Percentiles rank a stretch among this genome's conserved stretches.
Conservation (phyloP, 257 asterid genomes). For the Solanum habrochaites region DNA sequence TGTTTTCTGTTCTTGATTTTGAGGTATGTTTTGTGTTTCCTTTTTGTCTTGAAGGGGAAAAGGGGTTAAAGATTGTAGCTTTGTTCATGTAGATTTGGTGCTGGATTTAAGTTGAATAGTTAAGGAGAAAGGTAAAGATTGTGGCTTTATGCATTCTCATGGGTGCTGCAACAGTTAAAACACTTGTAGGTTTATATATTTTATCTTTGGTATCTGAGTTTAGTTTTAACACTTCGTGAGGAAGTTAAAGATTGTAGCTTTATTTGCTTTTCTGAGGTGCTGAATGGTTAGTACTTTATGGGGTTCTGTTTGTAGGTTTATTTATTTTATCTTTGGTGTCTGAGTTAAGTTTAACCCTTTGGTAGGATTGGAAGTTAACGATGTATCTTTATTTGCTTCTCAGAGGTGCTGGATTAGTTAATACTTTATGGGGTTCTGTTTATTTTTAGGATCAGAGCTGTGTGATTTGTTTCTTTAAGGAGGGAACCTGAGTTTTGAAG, state of each 20-base stretch:
- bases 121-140: background rate
- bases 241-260: background rate
- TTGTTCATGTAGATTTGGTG: conserved; percentile 19
- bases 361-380: background rate
- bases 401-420: background rate
- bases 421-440: background rate
- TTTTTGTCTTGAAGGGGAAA: background rate
- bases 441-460: conserved; percentile 11
- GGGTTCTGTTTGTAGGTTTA: conserved; percentile 22
- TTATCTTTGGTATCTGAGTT: conserved; percentile 15
- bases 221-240: background rate
- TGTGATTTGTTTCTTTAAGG: background rate
- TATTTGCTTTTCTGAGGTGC: background rate
- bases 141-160: background rate
- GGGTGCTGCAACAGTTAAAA: background rate
- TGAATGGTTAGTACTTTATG: background rate
- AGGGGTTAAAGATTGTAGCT: conserved; percentile 1
- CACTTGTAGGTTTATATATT: conserved; percentile 22
- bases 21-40: background rate
- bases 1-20: background rate
- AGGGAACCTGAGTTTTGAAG: background rate
- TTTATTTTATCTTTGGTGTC: conserved; percentile 20
- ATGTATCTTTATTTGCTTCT: background rate
- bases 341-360: background rate
- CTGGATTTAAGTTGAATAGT: background rate